Percentiles rank a stretch among this genome's conserved stretches.
These are phyloP conservation scores for Phytophthora kernoviae DNA, from an alignment of 352 stramenopile species.

Conservation along the genomic window DNA sequence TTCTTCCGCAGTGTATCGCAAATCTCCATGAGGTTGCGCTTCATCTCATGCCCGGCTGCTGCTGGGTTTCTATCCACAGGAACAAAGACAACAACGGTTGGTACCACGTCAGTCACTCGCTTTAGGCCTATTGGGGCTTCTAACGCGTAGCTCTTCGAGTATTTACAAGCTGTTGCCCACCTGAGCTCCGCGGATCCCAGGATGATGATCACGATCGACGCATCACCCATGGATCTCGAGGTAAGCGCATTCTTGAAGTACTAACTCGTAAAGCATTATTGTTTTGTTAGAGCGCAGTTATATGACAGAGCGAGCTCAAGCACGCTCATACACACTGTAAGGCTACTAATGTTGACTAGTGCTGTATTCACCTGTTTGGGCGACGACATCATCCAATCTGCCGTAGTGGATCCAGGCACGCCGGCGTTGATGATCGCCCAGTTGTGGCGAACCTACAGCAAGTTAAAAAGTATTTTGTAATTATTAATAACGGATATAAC, in stretches of 20 bases:
- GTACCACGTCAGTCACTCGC: background rate
- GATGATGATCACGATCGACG: conserved; percentile 80
- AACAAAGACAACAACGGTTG: background rate
- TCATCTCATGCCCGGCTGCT: conserved; percentile 39
- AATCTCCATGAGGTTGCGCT: conserved; percentile 68
- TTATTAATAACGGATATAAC: background rate
- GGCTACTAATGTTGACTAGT: background rate
- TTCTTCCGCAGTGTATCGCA: conserved; percentile 86
- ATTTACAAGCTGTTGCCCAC: conserved; percentile 26
- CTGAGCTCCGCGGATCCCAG: conserved; percentile 73
- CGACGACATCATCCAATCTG: conserved; percentile 69
- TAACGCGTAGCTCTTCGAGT: background rate
- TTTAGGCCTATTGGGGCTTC: background rate
- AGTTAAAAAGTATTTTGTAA: conserved; percentile 15
- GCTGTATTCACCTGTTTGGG: conserved; percentile 50
- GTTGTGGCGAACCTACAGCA: conserved; percentile 67
- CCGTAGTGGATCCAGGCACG: conserved; percentile 61
- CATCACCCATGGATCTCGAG: conserved; percentile 57
- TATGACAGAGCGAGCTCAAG: background rate
- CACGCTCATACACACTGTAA: background rate
- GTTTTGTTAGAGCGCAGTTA: conserved; percentile 4
- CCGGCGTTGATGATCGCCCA: conserved; percentile 86
- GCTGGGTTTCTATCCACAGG: conserved; percentile 30
- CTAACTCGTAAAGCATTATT: conserved; percentile 33
- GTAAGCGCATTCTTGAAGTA: conserved; percentile 75